A percentile compares a stretch with the other conserved stretches of the same genome.
phyloP scores from a whole-genome alignment of 1,284 basidiomycete species.

The Heterobasidion parviporum region DNA sequence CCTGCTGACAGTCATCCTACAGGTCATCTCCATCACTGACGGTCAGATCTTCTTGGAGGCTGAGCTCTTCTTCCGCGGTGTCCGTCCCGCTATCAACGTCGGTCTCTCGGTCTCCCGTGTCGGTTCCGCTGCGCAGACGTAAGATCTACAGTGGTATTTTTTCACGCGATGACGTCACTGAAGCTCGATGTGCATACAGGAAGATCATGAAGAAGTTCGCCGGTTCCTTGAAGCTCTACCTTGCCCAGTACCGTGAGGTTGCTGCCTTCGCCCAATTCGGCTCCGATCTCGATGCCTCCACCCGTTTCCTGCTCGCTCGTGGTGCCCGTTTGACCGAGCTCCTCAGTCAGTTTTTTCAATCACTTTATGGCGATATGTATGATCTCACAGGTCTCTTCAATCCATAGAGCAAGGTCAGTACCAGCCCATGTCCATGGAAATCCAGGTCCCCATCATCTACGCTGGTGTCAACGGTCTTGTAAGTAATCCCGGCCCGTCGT shows the following conservation, averaged over 20 bases:
- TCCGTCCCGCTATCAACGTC: slow-evolving; percentile 98
- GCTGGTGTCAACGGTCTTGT: slow-evolving; percentile 98
- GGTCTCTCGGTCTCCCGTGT: slow-evolving; percentile 99
- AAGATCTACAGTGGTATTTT: slow-evolving; percentile 19
- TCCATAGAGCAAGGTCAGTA: slow-evolving; percentile 85
- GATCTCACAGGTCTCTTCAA: neutral
- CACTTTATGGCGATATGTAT: neutral
- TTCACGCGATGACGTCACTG: neutral
- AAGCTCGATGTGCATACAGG: slow-evolving; percentile 25
- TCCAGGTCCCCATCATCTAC: slow-evolving; percentile 98
- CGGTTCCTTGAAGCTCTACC: slow-evolving; percentile 98
- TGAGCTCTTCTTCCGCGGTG: slow-evolving; percentile 99
- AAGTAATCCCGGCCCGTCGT: slow-evolving; percentile 21
- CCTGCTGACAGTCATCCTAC: neutral
- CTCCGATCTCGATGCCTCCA: slow-evolving; percentile 98
- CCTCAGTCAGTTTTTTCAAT: slow-evolving; percentile 28
- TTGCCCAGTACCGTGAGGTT: slow-evolving; percentile 99
- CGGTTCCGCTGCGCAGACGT: slow-evolving; percentile 99
- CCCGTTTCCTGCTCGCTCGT: slow-evolving; percentile 94
- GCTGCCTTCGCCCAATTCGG: slow-evolving; percentile 99
- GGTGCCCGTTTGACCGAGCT: slow-evolving; percentile 98
- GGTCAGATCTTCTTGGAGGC: slow-evolving; percentile 99
- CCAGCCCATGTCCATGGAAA: slow-evolving; percentile 85
- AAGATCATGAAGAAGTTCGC: slow-evolving; percentile 99
- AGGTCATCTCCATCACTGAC: slow-evolving; percentile 97